Evolutionary conservation across 192 early-diverging fungal species (phyloP).

Genomic region (Dispira parvispora): DNA sequence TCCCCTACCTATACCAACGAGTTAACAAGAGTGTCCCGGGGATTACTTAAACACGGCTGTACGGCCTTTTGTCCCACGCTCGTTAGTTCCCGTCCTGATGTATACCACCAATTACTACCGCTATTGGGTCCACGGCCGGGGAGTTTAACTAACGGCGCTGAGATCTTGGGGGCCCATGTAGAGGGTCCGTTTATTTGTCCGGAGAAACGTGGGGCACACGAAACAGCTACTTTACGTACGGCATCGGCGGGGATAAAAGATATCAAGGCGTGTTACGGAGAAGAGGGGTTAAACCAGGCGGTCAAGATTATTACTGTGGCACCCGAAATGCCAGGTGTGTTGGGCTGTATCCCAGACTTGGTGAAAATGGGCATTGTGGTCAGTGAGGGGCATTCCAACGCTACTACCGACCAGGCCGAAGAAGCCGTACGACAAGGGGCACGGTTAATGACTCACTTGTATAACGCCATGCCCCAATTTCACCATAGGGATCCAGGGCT

Average conservation of each 20-base stretch:
- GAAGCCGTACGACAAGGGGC: constrained; percentile 42
- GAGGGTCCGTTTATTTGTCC: constrained; percentile 56
- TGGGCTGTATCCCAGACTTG: constrained; percentile 43
- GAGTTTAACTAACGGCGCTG: constrained; percentile 38
- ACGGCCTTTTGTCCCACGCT: constrained; percentile 71
- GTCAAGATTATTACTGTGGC: constrained; percentile 60
- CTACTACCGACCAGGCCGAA: constrained; percentile 42
- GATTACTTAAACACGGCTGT: constrained; percentile 57
- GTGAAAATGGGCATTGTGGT: constrained; percentile 46
- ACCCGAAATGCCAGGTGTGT: constrained; percentile 58
- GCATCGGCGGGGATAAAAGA: constrained; percentile 36
- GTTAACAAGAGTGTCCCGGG: constrained; percentile 49
- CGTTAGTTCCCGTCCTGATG: constrained; percentile 49
- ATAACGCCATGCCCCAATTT: constrained; percentile 76
- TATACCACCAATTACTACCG: constrained; percentile 46
- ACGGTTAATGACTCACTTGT: constrained; percentile 62
- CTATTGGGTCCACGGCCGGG: constrained; percentile 45
- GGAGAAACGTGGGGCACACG: constrained; percentile 62
- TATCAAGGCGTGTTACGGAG: constrained; percentile 55
- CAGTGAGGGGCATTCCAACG: constrained; percentile 48
- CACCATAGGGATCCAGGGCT: constrained; percentile 78
- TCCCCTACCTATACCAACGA: constrained; percentile 40
- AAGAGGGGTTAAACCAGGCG: constrained; percentile 31
- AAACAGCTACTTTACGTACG: constrained; percentile 37
- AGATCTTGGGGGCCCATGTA: constrained; percentile 50